Evolutionary conservation across 2,329 filamentous ascomycete species (phyloP), one percentile per base, ranked within the genome.

Genomic region (Fusarium anguioides): DNA sequence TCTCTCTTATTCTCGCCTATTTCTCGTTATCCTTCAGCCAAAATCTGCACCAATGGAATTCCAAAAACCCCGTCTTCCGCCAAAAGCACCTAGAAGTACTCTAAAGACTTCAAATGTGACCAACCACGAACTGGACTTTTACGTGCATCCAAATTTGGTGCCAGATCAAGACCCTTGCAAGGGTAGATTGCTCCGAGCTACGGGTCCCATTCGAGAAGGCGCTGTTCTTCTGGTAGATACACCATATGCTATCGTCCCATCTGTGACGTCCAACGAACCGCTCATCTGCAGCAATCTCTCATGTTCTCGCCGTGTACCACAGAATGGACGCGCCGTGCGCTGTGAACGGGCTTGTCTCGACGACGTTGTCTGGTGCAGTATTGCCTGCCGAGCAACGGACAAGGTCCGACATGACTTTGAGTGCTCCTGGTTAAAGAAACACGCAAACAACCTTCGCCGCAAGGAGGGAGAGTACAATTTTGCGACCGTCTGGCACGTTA

Each of bases 311-410:
- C 67, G 58, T 41, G 66, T 74, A 24, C 24, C 47, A 2, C 49
- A 55, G 10, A 59, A 62, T 27, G 59, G 36, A 21, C 47, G 57
- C 27, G 58, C 51, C 10, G 37, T 66, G 12, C 37, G 31, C 4
- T 75, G 74, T 58, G 56, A 51, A 23, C 54, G 51, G 2, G 66
- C 55, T 6, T 75, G 74, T 50, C 47, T 56, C 26, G 29, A 37
- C 4, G 70, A 75, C 11, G 72, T 75, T n/a, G 60, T 70, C 2
- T 75, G 74, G 74, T 75, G 74, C 49, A 66, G 66, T 39, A 41
- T 63, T 18, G 52, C 52, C 15, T 75, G 74, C 33, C 70, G 54
- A 45, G 46, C 45, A 3, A 56, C 53, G 4, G 73, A 75, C 27
- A 50, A 54, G 4, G 21, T 23, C 26, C 69, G 73, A 18, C 74